These are phyloP conservation scores for Boletellus ananiceps DNA, from an alignment of 768 basidiomycete species.

Conservation along the genomic window DNA sequence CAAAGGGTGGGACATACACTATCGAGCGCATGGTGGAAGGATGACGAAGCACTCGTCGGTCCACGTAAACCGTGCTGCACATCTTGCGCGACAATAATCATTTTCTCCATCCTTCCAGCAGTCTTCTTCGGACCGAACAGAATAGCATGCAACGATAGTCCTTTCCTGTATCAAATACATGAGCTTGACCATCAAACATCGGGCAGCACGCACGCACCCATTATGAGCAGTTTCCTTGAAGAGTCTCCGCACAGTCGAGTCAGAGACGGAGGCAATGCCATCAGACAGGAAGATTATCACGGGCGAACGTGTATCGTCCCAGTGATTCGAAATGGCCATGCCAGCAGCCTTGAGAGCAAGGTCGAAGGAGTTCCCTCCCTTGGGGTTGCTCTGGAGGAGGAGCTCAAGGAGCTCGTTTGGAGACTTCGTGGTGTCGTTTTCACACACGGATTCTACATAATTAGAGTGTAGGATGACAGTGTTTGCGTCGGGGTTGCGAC, in stretches of 20 bases:
- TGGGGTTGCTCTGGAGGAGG: slow-evolving; percentile 32
- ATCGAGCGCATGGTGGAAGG: slow-evolving; percentile 47
- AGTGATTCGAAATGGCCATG: slow-evolving; percentile 36
- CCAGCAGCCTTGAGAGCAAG: slow-evolving; percentile 38
- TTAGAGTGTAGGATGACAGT: slow-evolving; percentile 47
- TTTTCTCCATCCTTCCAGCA: slow-evolving; percentile 33
- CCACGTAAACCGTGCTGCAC: slow-evolving; percentile 35
- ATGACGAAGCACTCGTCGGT: slow-evolving; percentile 34
- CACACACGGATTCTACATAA: slow-evolving; percentile 21
- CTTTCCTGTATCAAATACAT: slow-evolving; percentile 35
- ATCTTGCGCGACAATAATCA: slow-evolving; percentile 46
- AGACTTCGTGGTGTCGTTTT: slow-evolving; percentile 41
- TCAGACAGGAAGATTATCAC: slow-evolving; percentile 57
- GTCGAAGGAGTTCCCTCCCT: slow-evolving; percentile 42
- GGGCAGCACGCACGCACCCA: slow-evolving; percentile 33
- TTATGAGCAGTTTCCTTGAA: slow-evolving; percentile 34
- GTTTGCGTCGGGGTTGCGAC: slow-evolving; percentile 46
- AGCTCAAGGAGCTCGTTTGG: slow-evolving; percentile 41
- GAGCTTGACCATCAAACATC: neutral
- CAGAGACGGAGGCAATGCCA: slow-evolving; percentile 40
- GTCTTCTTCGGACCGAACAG: slow-evolving; percentile 42
- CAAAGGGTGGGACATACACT: slow-evolving; percentile 33
- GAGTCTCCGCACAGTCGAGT: slow-evolving; percentile 33
- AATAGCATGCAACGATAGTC: slow-evolving; percentile 55
- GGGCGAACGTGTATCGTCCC: slow-evolving; percentile 45